Evolutionary conservation across 371 early-diverging fungal species (phyloP), one percentile per base, ranked within the genome.

Genomic region (Blastocladiella emersonii): DNA sequence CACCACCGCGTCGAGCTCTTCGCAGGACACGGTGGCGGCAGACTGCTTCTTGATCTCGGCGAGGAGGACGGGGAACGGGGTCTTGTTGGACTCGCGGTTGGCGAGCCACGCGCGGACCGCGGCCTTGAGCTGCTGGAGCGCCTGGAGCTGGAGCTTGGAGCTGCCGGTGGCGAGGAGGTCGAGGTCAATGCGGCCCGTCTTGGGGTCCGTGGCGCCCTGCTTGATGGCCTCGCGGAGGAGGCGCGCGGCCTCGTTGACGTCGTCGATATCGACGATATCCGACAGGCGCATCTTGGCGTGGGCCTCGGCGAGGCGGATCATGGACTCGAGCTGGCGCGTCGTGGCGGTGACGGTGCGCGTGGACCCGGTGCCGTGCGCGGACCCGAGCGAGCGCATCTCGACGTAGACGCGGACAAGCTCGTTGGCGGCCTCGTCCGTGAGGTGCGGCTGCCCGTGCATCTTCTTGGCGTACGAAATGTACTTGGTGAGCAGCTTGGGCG

Each of bases 271-370:
- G 0, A 97, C 95, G 0, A 70, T 67, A 3, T 66, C 34, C 12
- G 87, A 85, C 34, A 94, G 71, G 39, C 91, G 69, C 93, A 99
- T 91, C 67, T 85, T 83, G 62, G 99, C 99, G 69, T 96, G 95
- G 3, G 99, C 99, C 72, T 99, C 99, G 27, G 96, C 78, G 72
- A 99, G 82, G 57, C 99, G 89, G 68, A 99, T 95, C 88, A 99
- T 88, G 32, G 92, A 91, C 80, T 99, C 99, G 39, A 99, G 80
- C 76, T 99, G 99, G 63, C 99, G 84, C 3, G 99, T 98, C 0
- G 99, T 99, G 1, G 98, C 98, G 23, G 95, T 91, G 37, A 98
- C 84, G 34, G 89, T 87, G 61, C 87, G 89, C 30, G 82, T 86
- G 63, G 64, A 80, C 65, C 57, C 81, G 74, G 57, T 61, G 37